Evolutionary conservation across 768 basidiomycete genomes (phyloP).

Genomic region (Trametes punicea): DNA sequence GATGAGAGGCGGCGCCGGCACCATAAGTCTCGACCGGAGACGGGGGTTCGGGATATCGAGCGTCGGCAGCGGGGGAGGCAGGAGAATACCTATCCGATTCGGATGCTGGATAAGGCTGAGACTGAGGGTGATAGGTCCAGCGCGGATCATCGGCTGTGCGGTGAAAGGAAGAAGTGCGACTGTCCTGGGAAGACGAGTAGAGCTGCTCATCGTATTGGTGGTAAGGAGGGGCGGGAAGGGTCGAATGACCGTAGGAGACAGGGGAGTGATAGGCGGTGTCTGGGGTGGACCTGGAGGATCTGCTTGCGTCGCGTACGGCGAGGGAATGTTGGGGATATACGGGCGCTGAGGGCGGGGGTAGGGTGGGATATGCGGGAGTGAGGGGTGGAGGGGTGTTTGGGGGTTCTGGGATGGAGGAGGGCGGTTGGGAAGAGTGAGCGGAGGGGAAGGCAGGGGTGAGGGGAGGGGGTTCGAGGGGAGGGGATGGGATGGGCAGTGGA

Average conservation of each 20-base stretch:
- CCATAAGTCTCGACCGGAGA: constrained; percentile 12
- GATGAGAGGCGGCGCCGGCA: not conserved
- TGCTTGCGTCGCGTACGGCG: constrained; percentile 15
- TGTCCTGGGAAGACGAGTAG: constrained; percentile 19
- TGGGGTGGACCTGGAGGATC: constrained; percentile 22
- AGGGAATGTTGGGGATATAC: constrained; percentile 7
- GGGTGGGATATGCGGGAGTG: constrained; percentile 26
- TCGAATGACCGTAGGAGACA: constrained; percentile 10
- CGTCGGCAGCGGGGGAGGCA: constrained; percentile 8
- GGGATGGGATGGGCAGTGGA: constrained; percentile 9
- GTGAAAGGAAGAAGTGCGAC: constrained; percentile 7
- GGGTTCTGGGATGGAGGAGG: constrained; percentile 19
- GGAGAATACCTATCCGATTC: constrained; percentile 13
- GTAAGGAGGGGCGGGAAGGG: constrained; percentile 4
- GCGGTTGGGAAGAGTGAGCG: constrained; percentile 10
- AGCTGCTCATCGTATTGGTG: constrained; percentile 15
- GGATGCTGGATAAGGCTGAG: constrained; percentile 5
- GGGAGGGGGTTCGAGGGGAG: constrained; percentile 27
- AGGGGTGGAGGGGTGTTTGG: constrained; percentile 32
- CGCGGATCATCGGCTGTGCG: constrained; percentile 5
- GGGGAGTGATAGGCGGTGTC: constrained; percentile 15
- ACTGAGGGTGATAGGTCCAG: constrained; percentile 4
- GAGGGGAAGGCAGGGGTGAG: constrained; percentile 21
- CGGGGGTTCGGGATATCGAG: constrained; percentile 7
- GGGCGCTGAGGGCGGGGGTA: constrained; percentile 23